A percentile compares a stretch with the other conserved stretches of the same genome.
Evolutionary conservation across 371 early-diverging fungal species (phyloP).

Genomic region (Apophysomyces trapeziformis): DNA sequence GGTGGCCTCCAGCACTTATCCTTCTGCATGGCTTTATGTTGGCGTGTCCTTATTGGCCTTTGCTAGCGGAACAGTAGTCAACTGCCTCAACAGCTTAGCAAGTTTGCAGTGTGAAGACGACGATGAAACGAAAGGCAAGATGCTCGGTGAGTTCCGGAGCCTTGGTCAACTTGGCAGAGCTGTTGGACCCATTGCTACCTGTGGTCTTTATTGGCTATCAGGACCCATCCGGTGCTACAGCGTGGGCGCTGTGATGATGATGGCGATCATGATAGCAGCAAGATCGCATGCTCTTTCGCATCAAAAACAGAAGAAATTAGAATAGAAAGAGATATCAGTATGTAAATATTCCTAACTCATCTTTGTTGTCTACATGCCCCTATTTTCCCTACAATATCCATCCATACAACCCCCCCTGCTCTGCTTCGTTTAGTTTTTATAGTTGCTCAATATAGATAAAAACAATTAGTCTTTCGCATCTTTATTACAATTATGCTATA

Average conservation of each 20-base stretch:
- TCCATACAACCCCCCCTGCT: too few species aligned
- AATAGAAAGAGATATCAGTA: constrained; percentile 12
- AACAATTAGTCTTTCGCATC: too few species aligned
- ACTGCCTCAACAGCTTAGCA: constrained; percentile 83
- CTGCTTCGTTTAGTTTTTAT: too few species aligned
- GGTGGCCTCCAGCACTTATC: constrained; percentile 37
- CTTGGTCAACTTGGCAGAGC: constrained; percentile 93
- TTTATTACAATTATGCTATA: too few species aligned
- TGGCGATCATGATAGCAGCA: constrained; percentile 23
- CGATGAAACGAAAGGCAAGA: constrained; percentile 62
- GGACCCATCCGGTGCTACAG: constrained; percentile 71
- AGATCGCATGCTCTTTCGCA: constrained; percentile 9
- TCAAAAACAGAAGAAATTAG: constrained; percentile 9
- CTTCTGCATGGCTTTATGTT: constrained; percentile 28
- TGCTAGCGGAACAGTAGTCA: constrained; percentile 94
- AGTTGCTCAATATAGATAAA: too few species aligned
- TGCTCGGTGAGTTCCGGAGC: constrained; percentile 87
- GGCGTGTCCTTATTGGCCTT: constrained; percentile 85
- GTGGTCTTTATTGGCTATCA: constrained; percentile 86
- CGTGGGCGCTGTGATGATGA: constrained; percentile 38
- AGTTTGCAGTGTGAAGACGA: constrained; percentile 60
- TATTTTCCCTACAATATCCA: too few species aligned
- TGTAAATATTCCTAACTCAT: background rate
- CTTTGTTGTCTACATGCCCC: background rate
- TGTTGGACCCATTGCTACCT: constrained; percentile 87